These are phyloP conservation scores for Trichoderma sp. DNA, from an alignment of 2,329 filamentous ascomycete species.

Conservation along the genomic window DNA sequence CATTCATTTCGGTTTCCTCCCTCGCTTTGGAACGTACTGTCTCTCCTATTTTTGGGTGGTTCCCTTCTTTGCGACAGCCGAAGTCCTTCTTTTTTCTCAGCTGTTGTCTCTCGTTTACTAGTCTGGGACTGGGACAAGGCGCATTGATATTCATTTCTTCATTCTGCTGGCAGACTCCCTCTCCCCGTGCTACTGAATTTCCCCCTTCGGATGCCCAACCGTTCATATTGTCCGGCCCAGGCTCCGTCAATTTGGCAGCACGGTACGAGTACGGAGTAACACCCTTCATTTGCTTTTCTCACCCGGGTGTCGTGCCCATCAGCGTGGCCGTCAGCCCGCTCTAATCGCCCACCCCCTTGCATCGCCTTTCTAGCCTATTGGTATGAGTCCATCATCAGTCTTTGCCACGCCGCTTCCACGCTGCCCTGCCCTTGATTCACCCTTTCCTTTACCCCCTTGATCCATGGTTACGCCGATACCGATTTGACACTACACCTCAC, in stretches of 20 bases:
- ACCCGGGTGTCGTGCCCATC: neutral
- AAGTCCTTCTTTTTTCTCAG: neutral
- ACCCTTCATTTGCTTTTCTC: slow-evolving; percentile 3
- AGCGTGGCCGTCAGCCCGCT: slow-evolving; percentile 21
- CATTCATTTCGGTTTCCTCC: slow-evolving; percentile 26
- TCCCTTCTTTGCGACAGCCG: neutral
- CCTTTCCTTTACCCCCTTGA: neutral
- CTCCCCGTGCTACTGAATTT: neutral
- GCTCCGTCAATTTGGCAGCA: neutral
- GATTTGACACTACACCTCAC: neutral
- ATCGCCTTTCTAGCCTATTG: slow-evolving; percentile 5
- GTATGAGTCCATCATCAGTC: slow-evolving; percentile 8
- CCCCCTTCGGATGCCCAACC: neutral
- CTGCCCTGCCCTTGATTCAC: neutral
- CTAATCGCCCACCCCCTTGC: slow-evolving; percentile 12
- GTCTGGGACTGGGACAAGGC: neutral
- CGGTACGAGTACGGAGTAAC: neutral
- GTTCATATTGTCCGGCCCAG: neutral
- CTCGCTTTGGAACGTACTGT: slow-evolving; percentile 21
- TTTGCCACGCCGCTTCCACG: neutral
- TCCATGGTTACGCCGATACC: neutral
- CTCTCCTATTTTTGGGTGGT: neutral
- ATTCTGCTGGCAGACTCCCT: neutral
- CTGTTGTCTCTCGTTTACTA: slow-evolving; percentile 12
- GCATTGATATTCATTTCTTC: neutral